phyloP scores from a whole-genome alignment of 1,139 yeast species.

The Groenewaldozyma sp. region DNA sequence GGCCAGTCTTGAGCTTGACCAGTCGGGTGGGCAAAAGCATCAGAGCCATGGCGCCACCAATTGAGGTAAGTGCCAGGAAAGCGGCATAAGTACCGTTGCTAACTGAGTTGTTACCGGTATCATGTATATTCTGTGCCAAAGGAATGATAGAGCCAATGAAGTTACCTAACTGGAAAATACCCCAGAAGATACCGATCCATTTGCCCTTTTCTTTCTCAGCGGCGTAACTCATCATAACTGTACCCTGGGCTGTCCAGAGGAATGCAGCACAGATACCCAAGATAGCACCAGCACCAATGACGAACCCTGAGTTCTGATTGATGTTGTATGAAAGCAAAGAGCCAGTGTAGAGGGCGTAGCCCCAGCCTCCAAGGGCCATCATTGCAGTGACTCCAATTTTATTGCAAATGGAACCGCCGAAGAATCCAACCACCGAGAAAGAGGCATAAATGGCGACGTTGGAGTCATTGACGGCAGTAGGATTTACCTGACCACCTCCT shows the following conservation, averaged over 20 bases:
- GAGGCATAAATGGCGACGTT: slow-evolving; percentile 39
- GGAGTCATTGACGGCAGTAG: slow-evolving; percentile 32
- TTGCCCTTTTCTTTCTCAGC: slow-evolving; percentile 45
- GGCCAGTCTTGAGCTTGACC: slow-evolving; percentile 13
- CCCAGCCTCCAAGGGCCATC: slow-evolving; percentile 45
- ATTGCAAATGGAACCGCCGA: slow-evolving; percentile 52
- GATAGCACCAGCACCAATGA: slow-evolving; percentile 51
- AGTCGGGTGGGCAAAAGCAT: slow-evolving; percentile 20
- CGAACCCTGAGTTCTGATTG: slow-evolving; percentile 43
- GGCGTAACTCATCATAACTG: slow-evolving; percentile 50
- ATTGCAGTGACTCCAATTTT: slow-evolving; percentile 41
- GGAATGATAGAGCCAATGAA: slow-evolving; percentile 28
- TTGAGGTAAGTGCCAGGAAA: slow-evolving; percentile 16
- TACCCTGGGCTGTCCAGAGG: slow-evolving; percentile 51
- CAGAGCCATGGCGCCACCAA: no score
- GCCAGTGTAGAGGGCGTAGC: slow-evolving; percentile 48
- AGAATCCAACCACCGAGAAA: slow-evolving; percentile 40
- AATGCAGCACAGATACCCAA: slow-evolving; percentile 49
- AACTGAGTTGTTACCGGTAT: no score
- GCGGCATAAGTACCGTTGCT: slow-evolving; percentile 18
- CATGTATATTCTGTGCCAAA: slow-evolving; percentile 15
- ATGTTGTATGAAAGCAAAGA: slow-evolving; percentile 43
- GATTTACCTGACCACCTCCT: slow-evolving; percentile 35
- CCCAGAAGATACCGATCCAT: slow-evolving; percentile 51
- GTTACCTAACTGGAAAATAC: slow-evolving; percentile 55